Base-by-base conservation (phyloP, 495 filamentous ascomycete genomes). In the Neurospora sp. region DNA sequence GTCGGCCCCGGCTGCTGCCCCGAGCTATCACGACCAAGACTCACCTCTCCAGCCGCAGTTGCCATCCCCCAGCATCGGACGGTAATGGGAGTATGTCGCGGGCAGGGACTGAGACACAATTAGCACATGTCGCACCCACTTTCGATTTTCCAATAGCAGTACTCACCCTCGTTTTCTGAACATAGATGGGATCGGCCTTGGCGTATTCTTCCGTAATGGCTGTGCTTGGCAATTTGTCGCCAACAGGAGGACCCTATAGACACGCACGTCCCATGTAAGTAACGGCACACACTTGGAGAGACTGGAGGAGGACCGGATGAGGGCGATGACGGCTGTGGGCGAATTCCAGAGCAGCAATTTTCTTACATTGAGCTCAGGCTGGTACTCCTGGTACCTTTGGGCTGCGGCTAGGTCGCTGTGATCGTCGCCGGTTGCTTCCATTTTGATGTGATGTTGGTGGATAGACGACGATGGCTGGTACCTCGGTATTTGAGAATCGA, bases 41-140 rank as follows among this genome's bases (percentile, higher is more conserved):
- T 80, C 88, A 97, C 95, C 96, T 91, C 96, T 88, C 95, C 96
- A 99, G 76, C 96, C 96, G 84, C 96, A 99, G 79, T 96, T 94
- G 44, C 96, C 96, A 83, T 99, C 96, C 27, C 96, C 94, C 80
- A 90, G 91, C 82, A 97, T 90, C 5, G 91, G 91, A 54, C 96
- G 92, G 77, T 93, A 96, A 77, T 94, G 90, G 18, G 93, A 92
- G 79, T 96, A 97, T 75, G 92, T 94, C 72, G 91, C 85, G 1
- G 92, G 91, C 69, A 99, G 86, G 39, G 90, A 88, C 94, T 98
- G 77, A 70, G 11, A 37, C 69, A 20, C 18, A 71, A 42, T 74
- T 69, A 77, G 74, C 72, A 78, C 74, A 73, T 74, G 76, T 75
- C 35, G 39, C 31, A 41, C n/a, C 42, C 9, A n/a, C 8, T 35